Conservation (phyloP, 2,329 filamentous ascomycete species). For the Colletotrichum aenigma region DNA sequence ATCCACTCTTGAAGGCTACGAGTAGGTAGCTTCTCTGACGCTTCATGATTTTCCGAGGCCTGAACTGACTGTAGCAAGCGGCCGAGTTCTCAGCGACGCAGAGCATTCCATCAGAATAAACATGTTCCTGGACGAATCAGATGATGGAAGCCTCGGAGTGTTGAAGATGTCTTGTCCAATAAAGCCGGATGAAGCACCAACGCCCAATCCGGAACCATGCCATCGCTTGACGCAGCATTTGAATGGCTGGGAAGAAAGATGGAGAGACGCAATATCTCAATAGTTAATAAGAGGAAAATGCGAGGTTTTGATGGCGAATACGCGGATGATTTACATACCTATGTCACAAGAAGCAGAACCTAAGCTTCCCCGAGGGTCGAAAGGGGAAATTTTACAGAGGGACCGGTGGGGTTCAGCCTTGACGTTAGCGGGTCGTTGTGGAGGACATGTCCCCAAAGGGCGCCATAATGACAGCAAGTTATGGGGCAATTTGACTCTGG, state of each 20-base stretch:
- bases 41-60: rapidly evolving
- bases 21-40: not conserved
- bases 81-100: rapidly evolving
- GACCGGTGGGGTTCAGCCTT: not conserved
- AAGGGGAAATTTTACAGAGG: not conserved
- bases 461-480: not conserved
- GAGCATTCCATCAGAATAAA: not conserved
- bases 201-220: not conserved
- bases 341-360: not conserved
- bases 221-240: not conserved
- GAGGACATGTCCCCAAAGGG: not conserved
- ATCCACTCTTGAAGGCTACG: not conserved
- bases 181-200: not conserved
- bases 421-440: not conserved
- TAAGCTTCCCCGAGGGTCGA: not conserved
- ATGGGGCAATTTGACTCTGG: not conserved
- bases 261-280: not conserved
- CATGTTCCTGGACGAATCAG: not conserved
- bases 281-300: not conserved
- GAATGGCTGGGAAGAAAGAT: not conserved
- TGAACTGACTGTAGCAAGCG: not conserved
- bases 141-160: not conserved
- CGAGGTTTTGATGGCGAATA: not conserved
- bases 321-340: not conserved
- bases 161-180: not conserved